Evolutionary conservation across 331 rosid species (phyloP).

Genomic region (Telfairia occidentalis): DNA sequence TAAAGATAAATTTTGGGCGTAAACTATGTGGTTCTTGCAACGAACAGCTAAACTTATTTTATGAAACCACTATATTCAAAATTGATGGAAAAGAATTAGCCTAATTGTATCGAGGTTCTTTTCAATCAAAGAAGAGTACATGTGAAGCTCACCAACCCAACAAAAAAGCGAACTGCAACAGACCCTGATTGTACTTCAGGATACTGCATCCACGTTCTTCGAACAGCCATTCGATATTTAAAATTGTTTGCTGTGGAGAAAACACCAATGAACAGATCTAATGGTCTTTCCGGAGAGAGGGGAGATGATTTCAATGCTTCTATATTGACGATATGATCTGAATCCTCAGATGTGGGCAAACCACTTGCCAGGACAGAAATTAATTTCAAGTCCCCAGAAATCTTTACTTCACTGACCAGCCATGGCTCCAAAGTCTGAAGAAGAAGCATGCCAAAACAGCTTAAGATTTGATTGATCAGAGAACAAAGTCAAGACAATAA

Average conservation of each 20-base stretch:
- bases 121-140: conserved; percentile 5
- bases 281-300: conserved; percentile 30
- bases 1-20: not conserved
- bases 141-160: conserved; percentile 77
- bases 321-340: conserved; percentile 69
- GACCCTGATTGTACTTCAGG: conserved; percentile 51
- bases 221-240: conserved; percentile 86
- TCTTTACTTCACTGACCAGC: conserved; percentile 72
- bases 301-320: conserved; percentile 59
- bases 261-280: conserved; percentile 85
- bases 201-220: conserved; percentile 99
- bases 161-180: conserved; percentile 85
- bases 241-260: conserved; percentile 97
- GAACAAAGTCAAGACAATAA: conserved; percentile 10
- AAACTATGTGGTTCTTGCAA: not conserved
- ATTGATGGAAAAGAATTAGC: not conserved
- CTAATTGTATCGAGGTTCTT: not conserved
- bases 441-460: conserved; percentile 24
- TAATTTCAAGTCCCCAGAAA: conserved; percentile 76
- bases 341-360: conserved; percentile 93
- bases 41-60: not conserved
- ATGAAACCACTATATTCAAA: not conserved
- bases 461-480: conserved; percentile 13
- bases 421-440: conserved; percentile 94
- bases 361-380: conserved; percentile 85